These are phyloP conservation scores for Dichotomocladium elegans DNA, from an alignment of 371 early-diverging fungal genomes.

Conservation along the genomic window DNA sequence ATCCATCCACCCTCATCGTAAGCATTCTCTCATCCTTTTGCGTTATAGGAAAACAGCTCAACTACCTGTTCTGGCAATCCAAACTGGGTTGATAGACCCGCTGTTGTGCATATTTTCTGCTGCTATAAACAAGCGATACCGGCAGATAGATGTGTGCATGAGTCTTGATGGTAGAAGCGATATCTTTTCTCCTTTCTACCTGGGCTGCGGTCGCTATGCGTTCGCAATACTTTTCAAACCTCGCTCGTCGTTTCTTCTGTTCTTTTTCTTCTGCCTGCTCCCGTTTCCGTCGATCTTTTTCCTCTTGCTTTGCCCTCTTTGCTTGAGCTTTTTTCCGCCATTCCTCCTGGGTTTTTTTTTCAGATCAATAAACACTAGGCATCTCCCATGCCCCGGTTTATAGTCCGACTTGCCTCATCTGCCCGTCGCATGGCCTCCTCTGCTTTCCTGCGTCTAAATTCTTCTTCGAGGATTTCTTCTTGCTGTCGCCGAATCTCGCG, in stretches of 20 bases:
- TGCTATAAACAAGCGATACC: background rate
- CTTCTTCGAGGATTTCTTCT: constrained; percentile 30
- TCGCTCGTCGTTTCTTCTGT: constrained; percentile 15
- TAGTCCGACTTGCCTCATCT: constrained; percentile 21
- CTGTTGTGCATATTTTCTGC: constrained; percentile 8
- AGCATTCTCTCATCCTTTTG: background rate
- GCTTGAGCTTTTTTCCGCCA: constrained; percentile 21
- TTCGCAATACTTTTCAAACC: constrained; percentile 26
- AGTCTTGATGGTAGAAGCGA: too few species aligned
- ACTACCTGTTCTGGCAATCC: constrained; percentile 8
- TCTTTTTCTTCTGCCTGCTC: constrained; percentile 29
- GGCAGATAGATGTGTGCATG: background rate
- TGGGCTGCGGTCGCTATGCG: constrained; percentile 25
- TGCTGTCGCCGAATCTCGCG: constrained; percentile 26
- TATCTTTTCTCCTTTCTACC: too few species aligned
- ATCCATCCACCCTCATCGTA: background rate
- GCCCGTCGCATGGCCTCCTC: constrained; percentile 31
- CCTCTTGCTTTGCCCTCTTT: constrained; percentile 27
- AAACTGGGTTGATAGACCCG: background rate
- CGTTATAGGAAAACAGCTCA: background rate
- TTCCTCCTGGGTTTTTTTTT: constrained; percentile 21
- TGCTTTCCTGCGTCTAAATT: constrained; percentile 25
- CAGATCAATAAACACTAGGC: background rate
- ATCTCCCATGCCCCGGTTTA: background rate
- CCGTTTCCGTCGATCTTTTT: constrained; percentile 26